Evolutionary conservation across 805 yeast genomes (phyloP).

Genomic region (Brettanomyces bruxellensis): DNA sequence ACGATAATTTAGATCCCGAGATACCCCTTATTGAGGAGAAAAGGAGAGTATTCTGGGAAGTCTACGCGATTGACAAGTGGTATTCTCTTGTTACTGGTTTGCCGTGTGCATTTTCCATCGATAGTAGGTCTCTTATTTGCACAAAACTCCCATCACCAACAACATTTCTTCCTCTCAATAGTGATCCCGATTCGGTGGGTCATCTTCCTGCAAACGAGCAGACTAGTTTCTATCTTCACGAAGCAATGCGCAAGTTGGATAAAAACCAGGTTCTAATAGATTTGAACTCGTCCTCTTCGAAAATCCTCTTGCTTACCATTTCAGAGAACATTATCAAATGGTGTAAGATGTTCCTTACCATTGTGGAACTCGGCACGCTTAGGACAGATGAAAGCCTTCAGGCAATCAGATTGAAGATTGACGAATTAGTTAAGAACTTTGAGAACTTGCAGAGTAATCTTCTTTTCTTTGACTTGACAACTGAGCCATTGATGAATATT

Average conservation of each 20-base stretch:
- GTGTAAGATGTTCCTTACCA: constrained; percentile 23
- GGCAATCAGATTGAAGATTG: constrained; percentile 15
- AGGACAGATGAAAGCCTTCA: constrained; percentile 11
- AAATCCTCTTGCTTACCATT: constrained; percentile 19
- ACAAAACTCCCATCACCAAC: constrained; percentile 24
- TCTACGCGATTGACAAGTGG: constrained; percentile 23
- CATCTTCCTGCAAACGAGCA: constrained; percentile 4
- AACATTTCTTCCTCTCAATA: constrained; percentile 11
- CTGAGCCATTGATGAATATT: constrained; percentile 17
- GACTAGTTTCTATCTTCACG: constrained; percentile 17
- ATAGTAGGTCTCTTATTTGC: constrained; percentile 17
- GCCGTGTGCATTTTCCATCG: constrained; percentile 22
- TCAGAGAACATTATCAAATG: constrained; percentile 24
- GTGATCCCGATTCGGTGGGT: neutral
- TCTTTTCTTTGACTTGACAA: constrained; percentile 17
- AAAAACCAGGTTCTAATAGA: constrained; percentile 20
- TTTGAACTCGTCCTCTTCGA: constrained; percentile 18
- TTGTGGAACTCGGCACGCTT: constrained; percentile 20
- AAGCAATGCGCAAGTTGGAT: constrained; percentile 22
- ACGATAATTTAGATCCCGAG: constrained; percentile 18
- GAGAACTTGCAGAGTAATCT: constrained; percentile 20
- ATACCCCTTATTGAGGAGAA: constrained; percentile 21
- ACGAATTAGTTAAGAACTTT: constrained; percentile 19
- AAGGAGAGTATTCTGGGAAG: constrained; percentile 24
- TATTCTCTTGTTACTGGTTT: constrained; percentile 23